Conservation (phyloP, 352 stramenopile genomes). For the Thraustotheca clavata region DNA sequence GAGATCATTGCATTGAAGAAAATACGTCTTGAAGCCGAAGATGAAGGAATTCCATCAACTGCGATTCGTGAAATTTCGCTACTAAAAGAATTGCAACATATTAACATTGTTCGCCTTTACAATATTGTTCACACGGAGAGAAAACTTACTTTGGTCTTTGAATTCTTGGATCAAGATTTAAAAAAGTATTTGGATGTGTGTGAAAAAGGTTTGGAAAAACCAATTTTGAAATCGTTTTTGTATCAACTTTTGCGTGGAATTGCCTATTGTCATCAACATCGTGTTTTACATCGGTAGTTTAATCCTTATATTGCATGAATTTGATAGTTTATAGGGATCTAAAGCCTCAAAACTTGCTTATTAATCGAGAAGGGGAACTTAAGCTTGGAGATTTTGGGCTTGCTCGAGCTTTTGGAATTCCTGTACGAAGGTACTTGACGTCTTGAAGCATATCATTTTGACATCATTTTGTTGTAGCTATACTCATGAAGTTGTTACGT, state of each 20-base stretch:
- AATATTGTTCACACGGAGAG: slow-evolving; percentile 99
- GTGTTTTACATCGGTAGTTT: slow-evolving; percentile 83
- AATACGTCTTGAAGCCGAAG: slow-evolving; percentile 97
- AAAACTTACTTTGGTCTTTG: slow-evolving; percentile 99
- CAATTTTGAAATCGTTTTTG: slow-evolving; percentile 94
- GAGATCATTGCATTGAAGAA: slow-evolving; percentile 99
- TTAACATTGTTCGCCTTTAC: slow-evolving; percentile 98
- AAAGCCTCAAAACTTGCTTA: slow-evolving; percentile 98
- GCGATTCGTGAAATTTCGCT: slow-evolving; percentile 98
- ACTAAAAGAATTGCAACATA: slow-evolving; percentile 95
- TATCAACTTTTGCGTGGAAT: slow-evolving; percentile 99
- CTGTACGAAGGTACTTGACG: slow-evolving; percentile 84
- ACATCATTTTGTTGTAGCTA: slow-evolving; percentile 50
- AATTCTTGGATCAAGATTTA: slow-evolving; percentile 99
- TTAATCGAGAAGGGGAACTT: slow-evolving; percentile 96
- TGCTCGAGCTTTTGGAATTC: slow-evolving; percentile 98
- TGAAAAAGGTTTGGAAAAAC: slow-evolving; percentile 92
- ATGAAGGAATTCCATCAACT: slow-evolving; percentile 97
- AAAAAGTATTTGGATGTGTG: slow-evolving; percentile 99
- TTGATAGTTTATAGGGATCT: slow-evolving; percentile 85
- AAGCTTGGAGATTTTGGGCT: slow-evolving; percentile 99
- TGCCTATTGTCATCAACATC: slow-evolving; percentile 98
- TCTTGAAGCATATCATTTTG: not conserved
- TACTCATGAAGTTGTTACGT: slow-evolving; percentile 99
- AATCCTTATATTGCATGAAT: not conserved